phyloP scores from a whole-genome alignment of 1,284 basidiomycete genomes.

The Blastosporella zonata region DNA sequence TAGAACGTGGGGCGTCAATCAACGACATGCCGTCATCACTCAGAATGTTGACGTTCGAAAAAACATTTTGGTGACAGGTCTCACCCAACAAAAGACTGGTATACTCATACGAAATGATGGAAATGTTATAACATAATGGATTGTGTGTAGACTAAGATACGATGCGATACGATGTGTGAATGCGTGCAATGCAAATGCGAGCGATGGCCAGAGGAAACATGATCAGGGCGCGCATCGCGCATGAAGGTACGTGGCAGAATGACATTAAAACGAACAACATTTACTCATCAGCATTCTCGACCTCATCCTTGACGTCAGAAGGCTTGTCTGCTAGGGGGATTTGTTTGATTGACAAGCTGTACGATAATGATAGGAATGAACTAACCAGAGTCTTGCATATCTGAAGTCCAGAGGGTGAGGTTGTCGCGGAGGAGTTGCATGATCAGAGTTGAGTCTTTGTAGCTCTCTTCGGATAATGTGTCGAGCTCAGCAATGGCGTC shows the following conservation, averaged over 20 bases:
- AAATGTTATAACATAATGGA: conserved; percentile 12
- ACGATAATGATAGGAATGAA: conserved; percentile 18
- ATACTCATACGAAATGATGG: neutral
- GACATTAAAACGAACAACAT: conserved; percentile 26
- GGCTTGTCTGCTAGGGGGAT: conserved; percentile 54
- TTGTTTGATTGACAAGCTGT: conserved; percentile 8
- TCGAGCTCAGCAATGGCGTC: conserved; percentile 99
- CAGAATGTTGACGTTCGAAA: neutral
- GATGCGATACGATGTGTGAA: conserved; percentile 17
- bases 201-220: conserved; percentile 15
- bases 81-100: neutral
- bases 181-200: conserved; percentile 15
- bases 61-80: neutral
- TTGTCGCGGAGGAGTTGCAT: conserved; percentile 99
- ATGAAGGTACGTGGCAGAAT: conserved; percentile 7
- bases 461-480: conserved; percentile 98
- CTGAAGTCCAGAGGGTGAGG: conserved; percentile 96
- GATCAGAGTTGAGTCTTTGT: conserved; percentile 98
- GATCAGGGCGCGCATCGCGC: conserved; percentile 15
- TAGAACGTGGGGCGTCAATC: neutral
- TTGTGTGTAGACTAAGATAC: conserved; percentile 17
- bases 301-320: conserved; percentile 66
- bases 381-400: conserved; percentile 89
- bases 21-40: neutral
- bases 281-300: conserved; percentile 59